A percentile compares a stretch with the other conserved stretches of the same genome.
Conservation (phyloP, 148 eudicot species). For the Oxyria digyna region DNA sequence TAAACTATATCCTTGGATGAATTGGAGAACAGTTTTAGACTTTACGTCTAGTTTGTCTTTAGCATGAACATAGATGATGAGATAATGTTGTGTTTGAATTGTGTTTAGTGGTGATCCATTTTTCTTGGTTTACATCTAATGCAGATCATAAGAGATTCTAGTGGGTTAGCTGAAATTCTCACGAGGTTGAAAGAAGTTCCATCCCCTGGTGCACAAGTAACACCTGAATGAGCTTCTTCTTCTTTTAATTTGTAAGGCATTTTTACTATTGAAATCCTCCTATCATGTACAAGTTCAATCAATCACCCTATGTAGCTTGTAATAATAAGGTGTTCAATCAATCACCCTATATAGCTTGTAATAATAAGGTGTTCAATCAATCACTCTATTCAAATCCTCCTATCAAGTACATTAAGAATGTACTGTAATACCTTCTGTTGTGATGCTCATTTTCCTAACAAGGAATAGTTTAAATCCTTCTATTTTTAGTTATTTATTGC, state of each 20-base stretch:
- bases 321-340: background rate
- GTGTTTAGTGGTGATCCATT: background rate
- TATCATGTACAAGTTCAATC: background rate
- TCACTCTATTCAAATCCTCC: too few species aligned
- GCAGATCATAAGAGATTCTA: conserved; percentile 72
- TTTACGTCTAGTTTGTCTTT: too few species aligned
- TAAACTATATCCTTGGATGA: background rate
- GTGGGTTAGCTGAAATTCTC: conserved; percentile 67
- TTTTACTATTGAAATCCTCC: too few species aligned
- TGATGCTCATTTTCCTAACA: too few species aligned
- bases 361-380: background rate
- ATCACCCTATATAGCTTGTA: background rate
- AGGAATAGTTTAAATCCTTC: too few species aligned
- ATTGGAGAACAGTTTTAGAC: background rate
- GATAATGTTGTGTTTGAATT: background rate
- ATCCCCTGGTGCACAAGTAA: conserved; percentile 25
- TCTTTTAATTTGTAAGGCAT: background rate
- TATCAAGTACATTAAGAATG: too few species aligned
- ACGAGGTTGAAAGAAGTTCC: conserved; percentile 36
- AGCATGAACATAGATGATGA: background rate
- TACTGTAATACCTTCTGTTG: too few species aligned
- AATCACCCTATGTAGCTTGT: background rate
- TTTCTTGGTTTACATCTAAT: background rate
- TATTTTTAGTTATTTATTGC: too few species aligned
- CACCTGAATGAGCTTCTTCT: conserved; percentile 28